Evolutionary conservation across 176 grass and related monocot species (phyloP), one percentile per base, ranked within the genome.

Genomic region (Raddia distichophylla): DNA sequence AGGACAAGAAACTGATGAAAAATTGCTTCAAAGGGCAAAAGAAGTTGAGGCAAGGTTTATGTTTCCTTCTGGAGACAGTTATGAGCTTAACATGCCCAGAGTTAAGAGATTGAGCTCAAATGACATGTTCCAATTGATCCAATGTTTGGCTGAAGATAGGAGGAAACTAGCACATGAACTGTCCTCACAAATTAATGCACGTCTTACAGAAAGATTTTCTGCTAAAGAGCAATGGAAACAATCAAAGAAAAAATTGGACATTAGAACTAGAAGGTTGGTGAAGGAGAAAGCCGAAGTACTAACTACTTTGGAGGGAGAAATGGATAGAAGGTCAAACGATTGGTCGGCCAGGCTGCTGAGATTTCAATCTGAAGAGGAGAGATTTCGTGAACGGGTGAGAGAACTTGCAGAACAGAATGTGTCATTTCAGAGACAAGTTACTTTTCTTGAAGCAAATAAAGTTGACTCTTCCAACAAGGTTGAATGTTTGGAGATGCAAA

Each of bases 331-430:
- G 64, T 93, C 91, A 67, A 65, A 86, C 3, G 83, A 94, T 52
- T 98, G 95, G 92, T 91, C 92, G 70, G 17, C 65, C 45, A 91
- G 82, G 67, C 46, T 89, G 20, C 78, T 18, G 37, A 98, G 82
- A 71, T 89, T 94, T 59, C 91, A 94, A 17, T 93, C 81, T 60
- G 95, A 98, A 82, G 95, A 98, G 76, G 86, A 94, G 83, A 91
- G 92, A 67, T 84, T 98, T 6, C 83, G 89, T 84, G 95, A 98
- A 64, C 84, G 90, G 46, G 90, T 98, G 48, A 91, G 92, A 84
- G 92, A 94, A 89, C 90, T 98, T 56, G 95, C 95, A 52, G 95
- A 98, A 69, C 86, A 98, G 66, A 98, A 98, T 84, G 92, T 98
- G 54, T 83, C 92, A 40, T 87, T 98, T 81, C 95, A 98, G 81